These are phyloP conservation scores for Monosporascus sp. DNA, from an alignment of 2,329 filamentous ascomycete genomes.

Conservation along the genomic window DNA sequence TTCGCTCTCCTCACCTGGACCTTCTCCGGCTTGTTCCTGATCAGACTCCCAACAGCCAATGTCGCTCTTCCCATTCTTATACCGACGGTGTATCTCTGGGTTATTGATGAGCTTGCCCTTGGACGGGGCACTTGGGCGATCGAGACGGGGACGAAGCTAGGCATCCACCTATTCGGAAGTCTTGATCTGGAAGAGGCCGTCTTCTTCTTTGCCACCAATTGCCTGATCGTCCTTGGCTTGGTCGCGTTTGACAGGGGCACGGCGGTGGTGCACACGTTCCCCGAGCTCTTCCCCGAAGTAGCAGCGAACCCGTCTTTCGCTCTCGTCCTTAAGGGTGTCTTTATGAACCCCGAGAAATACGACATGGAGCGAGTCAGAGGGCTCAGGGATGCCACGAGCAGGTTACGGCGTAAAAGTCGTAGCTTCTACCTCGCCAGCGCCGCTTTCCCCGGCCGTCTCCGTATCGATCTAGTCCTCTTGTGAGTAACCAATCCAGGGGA, in stretches of 20 bases:
- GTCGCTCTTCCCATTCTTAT: constrained; percentile 54
- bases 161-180: constrained; percentile 54
- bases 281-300: constrained; percentile 46
- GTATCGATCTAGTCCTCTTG: constrained; percentile 62
- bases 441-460: constrained; percentile 60
- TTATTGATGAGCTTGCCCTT: constrained; percentile 64
- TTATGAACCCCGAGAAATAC: constrained; percentile 41
- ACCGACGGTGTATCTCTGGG: constrained; percentile 66
- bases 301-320: constrained; percentile 42
- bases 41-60: constrained; percentile 52
- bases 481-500: constrained; percentile 25
- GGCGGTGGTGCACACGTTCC: constrained; percentile 60
- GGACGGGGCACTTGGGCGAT: constrained; percentile 68
- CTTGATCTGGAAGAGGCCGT: constrained; percentile 69
- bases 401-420: constrained; percentile 59
- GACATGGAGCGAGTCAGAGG: constrained; percentile 53
- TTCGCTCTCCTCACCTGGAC: constrained; percentile 60
- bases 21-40: constrained; percentile 58
- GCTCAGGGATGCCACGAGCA: constrained; percentile 51
- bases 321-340: constrained; percentile 46
- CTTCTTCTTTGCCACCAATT: constrained; percentile 68
- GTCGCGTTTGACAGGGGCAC: constrained; percentile 65
- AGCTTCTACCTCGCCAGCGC: constrained; percentile 70
- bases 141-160: constrained; percentile 60
- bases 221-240: constrained; percentile 63